Percentiles rank a stretch among this genome's conserved stretches.
Conservation (phyloP, 176 grass and related monocot species). For the Zoysia japonica region DNA sequence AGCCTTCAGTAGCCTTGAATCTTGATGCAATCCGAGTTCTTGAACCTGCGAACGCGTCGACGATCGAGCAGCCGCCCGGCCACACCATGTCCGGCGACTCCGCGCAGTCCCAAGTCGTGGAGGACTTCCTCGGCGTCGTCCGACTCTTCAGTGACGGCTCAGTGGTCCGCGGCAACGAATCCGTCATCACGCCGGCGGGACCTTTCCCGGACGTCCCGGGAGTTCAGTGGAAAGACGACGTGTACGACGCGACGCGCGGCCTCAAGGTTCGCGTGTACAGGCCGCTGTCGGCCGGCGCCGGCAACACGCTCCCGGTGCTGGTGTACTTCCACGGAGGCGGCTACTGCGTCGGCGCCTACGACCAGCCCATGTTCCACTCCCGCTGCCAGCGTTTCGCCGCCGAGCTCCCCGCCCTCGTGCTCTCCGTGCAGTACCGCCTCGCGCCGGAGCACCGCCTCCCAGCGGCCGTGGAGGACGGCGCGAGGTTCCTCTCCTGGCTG, state of each 20-base stretch:
- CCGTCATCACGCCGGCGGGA: neutral
- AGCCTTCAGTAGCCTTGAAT: too few species aligned
- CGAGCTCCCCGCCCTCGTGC: constrained; percentile 43
- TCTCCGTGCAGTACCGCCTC: constrained; percentile 69
- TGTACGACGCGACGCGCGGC: constrained; percentile 30
- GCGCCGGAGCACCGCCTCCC: constrained; percentile 76
- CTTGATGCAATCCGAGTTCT: too few species aligned
- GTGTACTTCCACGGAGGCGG: constrained; percentile 62
- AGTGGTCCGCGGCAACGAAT: too few species aligned
- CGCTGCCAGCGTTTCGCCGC: constrained; percentile 47
- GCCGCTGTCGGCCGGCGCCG: neutral
- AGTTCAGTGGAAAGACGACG: constrained; percentile 44
- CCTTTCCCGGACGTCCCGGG: neutral
- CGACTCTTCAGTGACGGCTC: neutral
- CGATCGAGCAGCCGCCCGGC: neutral
- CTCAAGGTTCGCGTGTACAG: constrained; percentile 45
- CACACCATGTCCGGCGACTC: neutral
- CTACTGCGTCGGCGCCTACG: constrained; percentile 48
- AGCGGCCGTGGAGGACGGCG: constrained; percentile 57
- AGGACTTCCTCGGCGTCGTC: neutral
- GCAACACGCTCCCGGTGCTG: constrained; percentile 24
- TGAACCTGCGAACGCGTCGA: too few species aligned
- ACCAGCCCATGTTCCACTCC: constrained; percentile 48
- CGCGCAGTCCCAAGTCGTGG: neutral
- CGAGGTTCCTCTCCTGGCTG: constrained; percentile 39